Conservation (phyloP, 495 filamentous ascomycete species). For the Xylaria flabelliformis region DNA sequence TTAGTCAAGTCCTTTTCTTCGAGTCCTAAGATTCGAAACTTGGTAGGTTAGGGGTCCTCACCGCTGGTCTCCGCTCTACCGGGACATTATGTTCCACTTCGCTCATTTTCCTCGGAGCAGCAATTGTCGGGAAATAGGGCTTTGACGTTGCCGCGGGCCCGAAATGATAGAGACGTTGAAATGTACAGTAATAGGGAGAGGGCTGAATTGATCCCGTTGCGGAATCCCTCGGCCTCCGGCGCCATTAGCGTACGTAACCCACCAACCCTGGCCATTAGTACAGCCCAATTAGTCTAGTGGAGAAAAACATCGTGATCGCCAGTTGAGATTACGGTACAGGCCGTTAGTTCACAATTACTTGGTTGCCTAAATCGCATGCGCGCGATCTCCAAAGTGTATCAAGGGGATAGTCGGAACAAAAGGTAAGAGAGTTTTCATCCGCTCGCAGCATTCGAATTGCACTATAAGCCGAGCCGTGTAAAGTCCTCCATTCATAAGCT, state of each 20-base stretch:
- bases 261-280: neutral
- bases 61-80: slow-evolving; percentile 35
- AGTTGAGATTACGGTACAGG: neutral
- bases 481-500: no score
- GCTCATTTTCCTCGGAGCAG: slow-evolving; percentile 22
- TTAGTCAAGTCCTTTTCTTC: neutral
- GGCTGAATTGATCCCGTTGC: neutral
- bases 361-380: no score
- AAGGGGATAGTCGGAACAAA: neutral
- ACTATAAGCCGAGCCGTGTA: no score
- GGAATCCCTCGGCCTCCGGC: slow-evolving; percentile 35
- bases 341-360: neutral
- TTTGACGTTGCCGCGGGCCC: neutral
- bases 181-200: neutral
- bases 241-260: neutral
- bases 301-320: neutral
- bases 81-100: slow-evolving; percentile 26
- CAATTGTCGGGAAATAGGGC: neutral
- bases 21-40: neutral
- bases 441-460: no score
- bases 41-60: slow-evolving; percentile 26
- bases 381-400: neutral
- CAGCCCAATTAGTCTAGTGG: slow-evolving; percentile 17
- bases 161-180: neutral
- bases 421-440: neutral